Evolutionary conservation across 1,139 yeast species (phyloP).

Genomic region (Kodamaea fungicola): DNA sequence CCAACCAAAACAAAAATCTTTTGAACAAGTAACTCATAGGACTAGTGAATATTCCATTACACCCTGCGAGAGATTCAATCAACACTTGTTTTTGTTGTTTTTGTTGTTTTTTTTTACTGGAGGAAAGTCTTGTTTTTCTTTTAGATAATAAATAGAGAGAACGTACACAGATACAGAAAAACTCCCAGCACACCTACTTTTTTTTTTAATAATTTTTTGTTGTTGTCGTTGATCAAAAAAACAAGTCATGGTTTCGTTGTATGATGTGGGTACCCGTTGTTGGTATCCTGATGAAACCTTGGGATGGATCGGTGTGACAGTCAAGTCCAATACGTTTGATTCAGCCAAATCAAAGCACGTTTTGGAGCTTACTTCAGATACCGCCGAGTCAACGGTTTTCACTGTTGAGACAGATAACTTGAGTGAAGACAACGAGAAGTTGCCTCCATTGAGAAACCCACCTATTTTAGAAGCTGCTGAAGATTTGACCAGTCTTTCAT

Average conservation of each 20-base stretch:
- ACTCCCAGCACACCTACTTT: neutral
- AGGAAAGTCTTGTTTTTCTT: no score
- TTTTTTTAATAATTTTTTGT: neutral
- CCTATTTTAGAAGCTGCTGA: constrained; percentile 92
- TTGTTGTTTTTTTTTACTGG: no score
- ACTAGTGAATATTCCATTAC: no score
- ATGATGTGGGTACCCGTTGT: constrained; percentile 63
- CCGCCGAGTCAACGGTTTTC: constrained; percentile 26
- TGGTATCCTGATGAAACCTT: constrained; percentile 88
- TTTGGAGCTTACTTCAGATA: constrained; percentile 61
- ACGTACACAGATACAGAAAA: no score
- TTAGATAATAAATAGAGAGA: no score
- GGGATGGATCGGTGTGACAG: constrained; percentile 93
- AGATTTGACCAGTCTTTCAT: constrained; percentile 87
- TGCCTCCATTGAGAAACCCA: constrained; percentile 89
- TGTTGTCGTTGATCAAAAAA: neutral
- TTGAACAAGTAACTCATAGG: no score
- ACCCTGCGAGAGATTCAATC: no score
- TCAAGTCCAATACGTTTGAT: constrained; percentile 49
- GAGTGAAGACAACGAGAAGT: constrained; percentile 47
- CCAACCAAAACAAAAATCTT: constrained; percentile 8
- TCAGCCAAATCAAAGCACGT: constrained; percentile 49
- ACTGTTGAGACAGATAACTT: constrained; percentile 52
- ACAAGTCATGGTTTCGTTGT: constrained; percentile 22
- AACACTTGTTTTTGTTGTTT: no score